Percentiles rank a stretch among this genome's conserved stretches.
Evolutionary conservation across 2,329 filamentous ascomycete genomes (phyloP).

Genomic region (Verticillium nubilum): DNA sequence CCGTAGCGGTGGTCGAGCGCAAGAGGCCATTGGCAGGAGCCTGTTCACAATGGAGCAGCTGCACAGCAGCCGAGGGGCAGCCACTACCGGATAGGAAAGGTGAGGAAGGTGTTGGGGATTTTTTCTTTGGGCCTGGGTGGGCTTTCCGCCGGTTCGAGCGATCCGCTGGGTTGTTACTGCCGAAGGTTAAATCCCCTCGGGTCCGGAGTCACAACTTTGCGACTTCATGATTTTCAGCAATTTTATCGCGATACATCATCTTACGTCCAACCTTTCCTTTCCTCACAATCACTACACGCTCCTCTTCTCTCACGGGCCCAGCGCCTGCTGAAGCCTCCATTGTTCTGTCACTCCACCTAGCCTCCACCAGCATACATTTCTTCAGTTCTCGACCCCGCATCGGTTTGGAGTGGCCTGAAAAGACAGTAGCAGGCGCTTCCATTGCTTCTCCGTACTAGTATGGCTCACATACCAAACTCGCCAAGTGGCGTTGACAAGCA

Average conservation of each 20-base stretch:
- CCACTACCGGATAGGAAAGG: neutral
- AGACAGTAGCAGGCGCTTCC: constrained; percentile 44
- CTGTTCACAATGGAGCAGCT: neutral
- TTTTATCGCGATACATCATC: neutral
- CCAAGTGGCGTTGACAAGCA: constrained; percentile 26
- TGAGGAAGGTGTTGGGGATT: neutral
- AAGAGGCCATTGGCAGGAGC: neutral
- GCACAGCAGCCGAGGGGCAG: neutral
- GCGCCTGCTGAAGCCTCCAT: neutral
- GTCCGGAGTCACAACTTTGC: constrained; percentile 2
- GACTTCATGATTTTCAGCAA: constrained; percentile 1
- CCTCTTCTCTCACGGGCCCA: neutral
- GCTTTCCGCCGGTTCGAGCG: neutral
- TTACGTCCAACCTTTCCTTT: neutral
- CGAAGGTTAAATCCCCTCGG: neutral
- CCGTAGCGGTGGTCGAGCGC: neutral
- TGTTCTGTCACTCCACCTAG: neutral
- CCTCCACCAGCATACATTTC: neutral
- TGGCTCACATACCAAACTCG: constrained; percentile 31
- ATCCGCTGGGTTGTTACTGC: neutral
- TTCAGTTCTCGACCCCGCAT: neutral
- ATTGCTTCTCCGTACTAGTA: constrained; percentile 46
- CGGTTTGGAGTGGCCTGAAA: constrained; percentile 22
- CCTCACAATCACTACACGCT: neutral
- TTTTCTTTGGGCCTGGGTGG: neutral